These are phyloP conservation scores for Mycena vulgaris DNA, from an alignment of 768 basidiomycete genomes.

Conservation along the genomic window DNA sequence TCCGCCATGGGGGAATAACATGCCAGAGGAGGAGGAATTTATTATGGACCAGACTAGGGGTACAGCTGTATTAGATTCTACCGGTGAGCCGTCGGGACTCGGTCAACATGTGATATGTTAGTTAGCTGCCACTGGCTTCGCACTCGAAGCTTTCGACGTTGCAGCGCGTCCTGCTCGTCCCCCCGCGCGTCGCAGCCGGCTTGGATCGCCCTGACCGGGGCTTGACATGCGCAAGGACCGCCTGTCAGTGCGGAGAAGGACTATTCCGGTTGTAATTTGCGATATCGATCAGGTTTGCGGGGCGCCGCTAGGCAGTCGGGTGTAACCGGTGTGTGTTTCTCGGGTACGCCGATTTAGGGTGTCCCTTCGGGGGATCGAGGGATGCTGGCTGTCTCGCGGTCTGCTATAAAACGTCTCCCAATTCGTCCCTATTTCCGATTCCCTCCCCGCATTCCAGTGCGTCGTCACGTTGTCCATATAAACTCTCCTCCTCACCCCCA, in stretches of 20 bases:
- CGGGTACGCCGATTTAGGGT: constrained; percentile 27
- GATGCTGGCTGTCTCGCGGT: constrained; percentile 46
- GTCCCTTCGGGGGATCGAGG: constrained; percentile 51
- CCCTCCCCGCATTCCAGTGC: not conserved
- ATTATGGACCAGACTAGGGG: too few relatives aligned
- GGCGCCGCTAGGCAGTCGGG: constrained; percentile 23
- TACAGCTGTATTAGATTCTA: too few relatives aligned
- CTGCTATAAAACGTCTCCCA: constrained; percentile 49
- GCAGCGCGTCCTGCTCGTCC: not conserved
- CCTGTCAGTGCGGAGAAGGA: constrained; percentile 6
- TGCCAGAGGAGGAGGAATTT: too few relatives aligned
- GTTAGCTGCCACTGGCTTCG: too few relatives aligned
- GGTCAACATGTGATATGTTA: not conserved
- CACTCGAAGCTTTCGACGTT: not conserved
- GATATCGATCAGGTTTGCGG: constrained; percentile 18
- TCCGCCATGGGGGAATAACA: not conserved
- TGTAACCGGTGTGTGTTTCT: constrained; percentile 32
- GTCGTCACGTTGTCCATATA: not conserved
- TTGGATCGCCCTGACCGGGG: too few relatives aligned
- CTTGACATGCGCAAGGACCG: too few relatives aligned
- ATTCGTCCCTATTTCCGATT: constrained; percentile 2
- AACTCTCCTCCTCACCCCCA: constrained; percentile 22
- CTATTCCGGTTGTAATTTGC: not conserved
- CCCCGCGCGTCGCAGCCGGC: not conserved
- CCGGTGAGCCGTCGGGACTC: not conserved